Percentiles rank a stretch among this genome's conserved stretches.
phyloP scores from a whole-genome alignment of 2,329 filamentous ascomycete species.

The Penicillium sp. region DNA sequence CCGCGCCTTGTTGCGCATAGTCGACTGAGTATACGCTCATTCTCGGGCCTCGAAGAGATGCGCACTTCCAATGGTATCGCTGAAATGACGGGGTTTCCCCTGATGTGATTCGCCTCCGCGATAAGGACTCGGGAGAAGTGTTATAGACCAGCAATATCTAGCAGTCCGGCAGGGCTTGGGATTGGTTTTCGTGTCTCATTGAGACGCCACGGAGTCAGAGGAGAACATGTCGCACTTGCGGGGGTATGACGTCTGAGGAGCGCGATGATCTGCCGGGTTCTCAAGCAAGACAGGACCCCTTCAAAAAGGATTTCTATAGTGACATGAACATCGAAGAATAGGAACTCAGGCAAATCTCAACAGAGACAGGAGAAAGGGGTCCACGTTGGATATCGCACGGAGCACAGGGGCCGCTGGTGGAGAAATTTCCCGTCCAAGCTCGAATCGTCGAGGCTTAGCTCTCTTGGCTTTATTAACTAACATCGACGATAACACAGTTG shows the following conservation, averaged over 20 bases:
- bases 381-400: background rate
- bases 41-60: background rate
- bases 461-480: too few species aligned
- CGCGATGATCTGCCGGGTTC: background rate
- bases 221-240: slow-evolving; percentile 3
- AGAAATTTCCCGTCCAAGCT: background rate
- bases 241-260: slow-evolving; percentile 6
- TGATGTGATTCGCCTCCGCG: background rate
- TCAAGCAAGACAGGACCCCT: background rate
- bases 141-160: background rate
- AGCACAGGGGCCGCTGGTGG: background rate
- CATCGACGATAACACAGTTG: too few species aligned
- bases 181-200: slow-evolving; percentile 1
- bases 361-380: background rate
- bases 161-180: background rate
- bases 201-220: background rate
- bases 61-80: slow-evolving; percentile 2
- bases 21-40: slow-evolving; percentile 37
- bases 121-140: background rate
- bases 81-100: slow-evolving; percentile 2
- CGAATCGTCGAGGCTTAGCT: too few species aligned
- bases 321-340: background rate
- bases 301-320: background rate
- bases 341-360: background rate
- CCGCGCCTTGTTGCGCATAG: slow-evolving; percentile 26